Base-by-base conservation (phyloP, 805 yeast genomes). In the Jamesozyma gamospora region DNA sequence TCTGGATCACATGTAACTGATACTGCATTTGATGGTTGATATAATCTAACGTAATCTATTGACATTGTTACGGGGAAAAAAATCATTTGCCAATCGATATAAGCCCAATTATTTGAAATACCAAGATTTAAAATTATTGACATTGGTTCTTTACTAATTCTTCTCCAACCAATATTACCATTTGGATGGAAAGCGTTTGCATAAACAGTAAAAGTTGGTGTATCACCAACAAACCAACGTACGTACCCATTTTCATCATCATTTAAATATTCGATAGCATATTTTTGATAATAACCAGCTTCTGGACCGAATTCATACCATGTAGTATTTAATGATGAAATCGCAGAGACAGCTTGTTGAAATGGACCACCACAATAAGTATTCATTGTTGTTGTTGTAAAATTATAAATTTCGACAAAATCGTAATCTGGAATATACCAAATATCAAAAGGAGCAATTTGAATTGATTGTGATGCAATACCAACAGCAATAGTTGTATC, bases 391-490 rank as follows among this genome's bases (percentile, higher is more conserved):
- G 96, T 82, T 33, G 81, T 66, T 0, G 82, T 65, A 18, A 50
- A 48, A 63, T 90, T 85, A 62, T 82, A 67, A 45, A 90, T 66
- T 55, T 79, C 88, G 39, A 87, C 60, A 53, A 72, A 88, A 49
- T 77, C 74, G 61, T 87, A 87, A 63, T 90, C 94, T 4, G 96
- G 95, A 56, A 74, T 71, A 58, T 84, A 90, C 96, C 96, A 90
- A 47, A 87, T 79, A 62, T 90, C 97, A 57, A 77, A 77, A 9
- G 97, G 97, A 14, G 96, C 97, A 46, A 86, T 65, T 68, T 90
- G 97, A 55, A 81, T 63, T 3, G 96, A 86, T 63, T 90, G 98
- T 4, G 96, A 85, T 1, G 88, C 96, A 32, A 80, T 74, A 50
- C 92, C 92, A 12, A 62, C 65, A 39, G 71, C 71, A 16, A 68